phyloP scores from a whole-genome alignment of 805 yeast genomes.

The Jamesozyma spencerorum region DNA sequence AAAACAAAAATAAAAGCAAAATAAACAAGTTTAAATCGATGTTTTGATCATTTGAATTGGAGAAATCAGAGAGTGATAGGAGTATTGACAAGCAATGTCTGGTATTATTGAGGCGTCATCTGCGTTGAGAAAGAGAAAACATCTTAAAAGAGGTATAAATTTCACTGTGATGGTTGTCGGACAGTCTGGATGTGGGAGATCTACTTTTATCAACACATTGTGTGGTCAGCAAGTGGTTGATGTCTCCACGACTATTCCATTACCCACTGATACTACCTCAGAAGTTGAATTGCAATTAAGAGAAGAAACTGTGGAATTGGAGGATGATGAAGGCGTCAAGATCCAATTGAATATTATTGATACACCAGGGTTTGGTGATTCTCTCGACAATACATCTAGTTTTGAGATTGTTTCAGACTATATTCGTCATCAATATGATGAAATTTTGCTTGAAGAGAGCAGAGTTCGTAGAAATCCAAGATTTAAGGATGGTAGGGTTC shows the following conservation, averaged over 20 bases:
- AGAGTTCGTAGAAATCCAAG: conserved; percentile 78
- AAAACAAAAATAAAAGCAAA: too few relatives aligned
- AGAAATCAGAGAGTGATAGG: too few relatives aligned
- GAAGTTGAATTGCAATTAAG: conserved; percentile 54
- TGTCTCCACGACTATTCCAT: conserved; percentile 48
- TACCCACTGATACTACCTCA: conserved; percentile 42
- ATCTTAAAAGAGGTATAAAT: conserved; percentile 72
- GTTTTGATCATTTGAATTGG: neutral
- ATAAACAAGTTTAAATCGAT: too few relatives aligned
- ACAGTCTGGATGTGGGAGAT: conserved; percentile 77
- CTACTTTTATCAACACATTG: conserved; percentile 84
- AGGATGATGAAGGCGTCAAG: conserved; percentile 79
- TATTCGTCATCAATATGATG: conserved; percentile 74
- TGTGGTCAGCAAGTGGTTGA: conserved; percentile 85
- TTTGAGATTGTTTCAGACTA: conserved; percentile 68
- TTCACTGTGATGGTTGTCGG: conserved; percentile 85
- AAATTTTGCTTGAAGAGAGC: conserved; percentile 69
- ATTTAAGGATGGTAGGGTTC: conserved; percentile 76
- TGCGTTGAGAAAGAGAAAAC: conserved; percentile 63
- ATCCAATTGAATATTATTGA: conserved; percentile 68
- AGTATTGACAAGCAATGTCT: conserved; percentile 33
- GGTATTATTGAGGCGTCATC: conserved; percentile 43
- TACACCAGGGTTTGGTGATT: conserved; percentile 78
- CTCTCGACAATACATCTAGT: conserved; percentile 56
- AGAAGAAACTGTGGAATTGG: conserved; percentile 75